A percentile compares a stretch with the other conserved stretches of the same genome.
Evolutionary conservation across 306 rosid species (phyloP).

Genomic region (Cucumis cinereus): DNA sequence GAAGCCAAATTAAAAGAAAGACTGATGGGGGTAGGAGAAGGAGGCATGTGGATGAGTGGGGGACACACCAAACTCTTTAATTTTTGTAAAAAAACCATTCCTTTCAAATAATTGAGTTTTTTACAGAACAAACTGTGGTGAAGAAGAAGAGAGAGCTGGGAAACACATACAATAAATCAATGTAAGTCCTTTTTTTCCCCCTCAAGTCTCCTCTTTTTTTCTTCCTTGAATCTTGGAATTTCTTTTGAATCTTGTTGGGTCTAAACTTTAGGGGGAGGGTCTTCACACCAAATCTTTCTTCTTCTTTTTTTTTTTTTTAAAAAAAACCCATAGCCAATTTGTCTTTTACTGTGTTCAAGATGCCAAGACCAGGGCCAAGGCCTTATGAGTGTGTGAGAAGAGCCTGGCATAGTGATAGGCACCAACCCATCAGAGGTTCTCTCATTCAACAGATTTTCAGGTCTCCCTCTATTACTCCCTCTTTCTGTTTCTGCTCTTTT

Average conservation of each 20-base stretch:
- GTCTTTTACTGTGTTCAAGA: slow-evolving; percentile 4
- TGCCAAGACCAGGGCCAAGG: slow-evolving; percentile 69
- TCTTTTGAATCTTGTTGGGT: background rate
- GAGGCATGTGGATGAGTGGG: slow-evolving; percentile 79
- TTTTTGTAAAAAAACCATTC: slow-evolving; percentile 2
- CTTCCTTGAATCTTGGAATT: background rate
- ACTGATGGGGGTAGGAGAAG: slow-evolving; percentile 60
- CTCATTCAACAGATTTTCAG: slow-evolving; percentile 82
- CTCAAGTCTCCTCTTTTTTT: too few relatives aligned
- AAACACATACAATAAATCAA: background rate
- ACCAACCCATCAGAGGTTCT: slow-evolving; percentile 70
- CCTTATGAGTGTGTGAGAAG: slow-evolving; percentile 68
- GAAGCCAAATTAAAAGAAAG: slow-evolving; percentile 13
- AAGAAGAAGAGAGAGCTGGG: background rate
- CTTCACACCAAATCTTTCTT: background rate
- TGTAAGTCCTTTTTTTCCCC: too few relatives aligned
- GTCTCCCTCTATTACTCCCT: slow-evolving; percentile 10
- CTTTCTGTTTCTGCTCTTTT: background rate
- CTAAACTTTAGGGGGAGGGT: background rate
- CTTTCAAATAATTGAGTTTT: slow-evolving; percentile 29
- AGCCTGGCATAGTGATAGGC: slow-evolving; percentile 81
- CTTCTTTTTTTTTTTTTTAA: too few relatives aligned
- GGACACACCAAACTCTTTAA: slow-evolving; percentile 34
- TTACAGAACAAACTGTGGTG: slow-evolving; percentile 1
- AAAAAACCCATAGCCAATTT: background rate